Percentiles rank a stretch among this genome's conserved stretches.
phyloP scores from a whole-genome alignment of 1,139 yeast genomes.

The Yamadazyma songkhlaensis region DNA sequence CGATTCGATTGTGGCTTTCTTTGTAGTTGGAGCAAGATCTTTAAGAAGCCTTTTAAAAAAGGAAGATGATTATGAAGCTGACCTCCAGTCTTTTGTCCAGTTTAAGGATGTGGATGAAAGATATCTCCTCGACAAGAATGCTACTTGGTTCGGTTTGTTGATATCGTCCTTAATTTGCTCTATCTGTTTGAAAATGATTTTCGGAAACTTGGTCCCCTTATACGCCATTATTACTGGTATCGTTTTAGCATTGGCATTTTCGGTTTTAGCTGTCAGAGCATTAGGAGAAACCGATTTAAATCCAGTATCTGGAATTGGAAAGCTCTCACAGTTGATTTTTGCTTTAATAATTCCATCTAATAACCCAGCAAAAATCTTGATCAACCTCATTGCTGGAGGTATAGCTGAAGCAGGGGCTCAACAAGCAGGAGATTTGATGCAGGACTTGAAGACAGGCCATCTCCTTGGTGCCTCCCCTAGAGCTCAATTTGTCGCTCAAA shows the following conservation, averaged over 20 bases:
- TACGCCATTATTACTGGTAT: constrained; percentile 70
- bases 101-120: constrained; percentile 19
- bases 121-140: constrained; percentile 49
- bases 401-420: constrained; percentile 99
- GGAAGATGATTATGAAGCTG: neutral
- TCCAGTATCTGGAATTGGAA: constrained; percentile 96
- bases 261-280: constrained; percentile 88
- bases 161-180: constrained; percentile 68
- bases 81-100: no score
- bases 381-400: constrained; percentile 92
- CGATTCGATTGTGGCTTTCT: constrained; percentile 81
- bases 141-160: constrained; percentile 60
- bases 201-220: constrained; percentile 68
- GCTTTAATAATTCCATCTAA: constrained; percentile 75
- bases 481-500: constrained; percentile 88
- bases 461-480: constrained; percentile 86
- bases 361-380: constrained; percentile 78
- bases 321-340: constrained; percentile 83
- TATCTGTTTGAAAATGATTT: constrained; percentile 59
- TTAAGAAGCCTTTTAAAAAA: constrained; percentile 10
- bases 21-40: constrained; percentile 57
- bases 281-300: constrained; percentile 95
- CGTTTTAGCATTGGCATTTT: constrained; percentile 69
- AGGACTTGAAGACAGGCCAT: constrained; percentile 93
- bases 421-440: constrained; percentile 98